Percentiles rank a stretch among this genome's conserved stretches.
phyloP scores from a whole-genome alignment of 139 green algal genomes.

The Ettlia oleoabundans region DNA sequence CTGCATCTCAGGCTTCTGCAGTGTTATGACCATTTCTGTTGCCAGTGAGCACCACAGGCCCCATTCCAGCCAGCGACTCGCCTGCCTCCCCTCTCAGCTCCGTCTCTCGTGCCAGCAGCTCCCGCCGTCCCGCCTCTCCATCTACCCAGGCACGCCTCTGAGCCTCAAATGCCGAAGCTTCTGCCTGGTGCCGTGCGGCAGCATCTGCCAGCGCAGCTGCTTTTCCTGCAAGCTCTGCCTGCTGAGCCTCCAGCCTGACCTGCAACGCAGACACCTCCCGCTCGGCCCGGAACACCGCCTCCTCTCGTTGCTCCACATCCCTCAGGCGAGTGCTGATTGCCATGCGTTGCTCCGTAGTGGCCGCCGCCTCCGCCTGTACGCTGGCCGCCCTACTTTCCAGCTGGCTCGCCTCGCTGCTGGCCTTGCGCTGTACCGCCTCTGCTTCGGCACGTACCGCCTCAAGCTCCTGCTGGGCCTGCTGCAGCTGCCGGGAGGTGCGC shows the following conservation, averaged over 20 bases:
- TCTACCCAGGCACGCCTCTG: conserved; percentile 36
- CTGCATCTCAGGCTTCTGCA: too few species aligned
- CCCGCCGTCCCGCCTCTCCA: conserved; percentile 25
- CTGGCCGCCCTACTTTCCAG: conserved; percentile 25
- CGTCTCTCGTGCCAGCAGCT: conserved; percentile 9
- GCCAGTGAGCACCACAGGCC: not conserved
- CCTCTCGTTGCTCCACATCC: conserved; percentile 39
- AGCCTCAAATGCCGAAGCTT: conserved; percentile 27
- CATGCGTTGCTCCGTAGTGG: conserved; percentile 32
- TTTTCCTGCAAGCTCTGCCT: conserved; percentile 31
- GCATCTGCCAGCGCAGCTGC: conserved; percentile 36
- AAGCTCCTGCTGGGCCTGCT: not conserved
- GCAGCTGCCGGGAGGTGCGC: not conserved
- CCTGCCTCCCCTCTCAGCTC: conserved; percentile 39
- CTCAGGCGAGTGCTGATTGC: conserved; percentile 1
- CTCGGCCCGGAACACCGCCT: conserved; percentile 42
- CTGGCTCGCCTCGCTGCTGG: not conserved
- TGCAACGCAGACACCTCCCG: conserved; percentile 31
- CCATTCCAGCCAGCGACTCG: not conserved
- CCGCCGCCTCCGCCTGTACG: conserved; percentile 33
- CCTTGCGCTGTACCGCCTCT: conserved; percentile 1
- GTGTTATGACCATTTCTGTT: too few species aligned
- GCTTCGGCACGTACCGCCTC: conserved; percentile 25
- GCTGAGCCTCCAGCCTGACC: conserved; percentile 35
- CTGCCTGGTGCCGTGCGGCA: conserved; percentile 32